Base-by-base conservation (phyloP, 2,329 filamentous ascomycete genomes). In the Xylaria multiplex region DNA sequence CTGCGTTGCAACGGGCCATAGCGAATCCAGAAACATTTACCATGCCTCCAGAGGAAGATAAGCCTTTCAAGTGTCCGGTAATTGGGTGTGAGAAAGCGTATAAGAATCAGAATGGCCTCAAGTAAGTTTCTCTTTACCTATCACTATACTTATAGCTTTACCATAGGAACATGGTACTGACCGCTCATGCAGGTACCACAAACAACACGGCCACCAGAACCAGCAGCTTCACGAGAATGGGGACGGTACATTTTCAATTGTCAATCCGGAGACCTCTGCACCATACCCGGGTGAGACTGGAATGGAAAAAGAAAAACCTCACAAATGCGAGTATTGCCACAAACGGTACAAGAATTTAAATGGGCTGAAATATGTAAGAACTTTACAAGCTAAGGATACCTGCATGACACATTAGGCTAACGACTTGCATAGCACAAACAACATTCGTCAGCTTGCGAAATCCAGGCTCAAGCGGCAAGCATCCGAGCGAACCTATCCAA, bases 241-340 rank as follows among this genome's bases (percentile, higher is more conserved):
- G 16, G 96, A 99, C 75, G 96, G 96, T 58, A 97, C 96, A 2
- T 98, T 97, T 77, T 98, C 95, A 0, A 99, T 99, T 71, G 95
- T 99, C 58, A 97, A 99, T 74, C 96, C 96, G 0, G 92, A 97
- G 76, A 98, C 96, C 0, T 96, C 92, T 32, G 88, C 93, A 1
- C 96, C 96, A 0, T 99, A 98, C 71, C 96, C 96, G 0, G 96
- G 96, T 37, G 98, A 96, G 0, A 84, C 97, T 42, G 96, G 96
- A n/a, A 99, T 99, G 96, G 96, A 99, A 81, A 99, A 98, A 79
- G 95, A 98, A 83, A 99, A 99, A 83, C 96, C 96, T 2, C 98
- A 98, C 79, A 94, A 94, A 76, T 99, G 96, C 79, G 94, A 98
- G 71, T 91, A 93, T 11, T 99, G 96, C 77, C 94, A 95, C 74